Evolutionary conservation across 2,329 filamentous ascomycete genomes (phyloP).

Genomic region (Aureobasidium sp.): DNA sequence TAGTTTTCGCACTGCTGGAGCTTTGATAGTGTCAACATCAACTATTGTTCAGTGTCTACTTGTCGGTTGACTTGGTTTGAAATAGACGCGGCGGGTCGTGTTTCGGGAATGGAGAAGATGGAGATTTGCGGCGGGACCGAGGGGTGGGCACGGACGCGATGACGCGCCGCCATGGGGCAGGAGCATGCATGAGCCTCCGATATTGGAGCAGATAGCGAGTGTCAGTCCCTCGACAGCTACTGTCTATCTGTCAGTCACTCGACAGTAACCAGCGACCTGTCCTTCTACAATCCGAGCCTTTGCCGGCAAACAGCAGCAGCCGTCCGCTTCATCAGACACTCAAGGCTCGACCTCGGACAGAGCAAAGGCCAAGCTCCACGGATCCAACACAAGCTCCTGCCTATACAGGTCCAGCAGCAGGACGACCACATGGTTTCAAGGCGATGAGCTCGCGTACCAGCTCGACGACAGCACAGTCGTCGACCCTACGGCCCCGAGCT

Average conservation of each 20-base stretch:
- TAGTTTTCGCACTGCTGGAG: constrained; percentile 7
- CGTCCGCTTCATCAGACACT: background rate
- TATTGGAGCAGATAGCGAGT: background rate
- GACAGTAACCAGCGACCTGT: background rate
- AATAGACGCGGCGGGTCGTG: background rate
- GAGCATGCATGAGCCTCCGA: background rate
- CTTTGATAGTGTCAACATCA: constrained; percentile 3
- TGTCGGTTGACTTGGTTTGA: background rate
- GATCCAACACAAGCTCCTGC: background rate
- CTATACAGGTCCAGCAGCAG: constrained; percentile 1
- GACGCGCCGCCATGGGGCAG: constrained; percentile 3
- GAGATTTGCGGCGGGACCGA: background rate
- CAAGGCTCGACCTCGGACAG: background rate
- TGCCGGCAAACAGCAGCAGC: background rate
- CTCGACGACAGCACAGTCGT: constrained; percentile 29
- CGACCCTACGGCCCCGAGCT: constrained; percentile 41
- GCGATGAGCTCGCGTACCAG: constrained; percentile 28
- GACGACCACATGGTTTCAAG: background rate
- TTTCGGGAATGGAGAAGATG: background rate
- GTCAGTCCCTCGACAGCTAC: too few species aligned
- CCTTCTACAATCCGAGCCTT: background rate
- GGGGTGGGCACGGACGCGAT: constrained; percentile 2
- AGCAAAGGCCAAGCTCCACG: background rate
- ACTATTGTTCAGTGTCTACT: background rate
- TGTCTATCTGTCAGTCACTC: too few species aligned